Base-by-base conservation (phyloP, 2,329 filamentous ascomycete species). In the Venturia carpophila region DNA sequence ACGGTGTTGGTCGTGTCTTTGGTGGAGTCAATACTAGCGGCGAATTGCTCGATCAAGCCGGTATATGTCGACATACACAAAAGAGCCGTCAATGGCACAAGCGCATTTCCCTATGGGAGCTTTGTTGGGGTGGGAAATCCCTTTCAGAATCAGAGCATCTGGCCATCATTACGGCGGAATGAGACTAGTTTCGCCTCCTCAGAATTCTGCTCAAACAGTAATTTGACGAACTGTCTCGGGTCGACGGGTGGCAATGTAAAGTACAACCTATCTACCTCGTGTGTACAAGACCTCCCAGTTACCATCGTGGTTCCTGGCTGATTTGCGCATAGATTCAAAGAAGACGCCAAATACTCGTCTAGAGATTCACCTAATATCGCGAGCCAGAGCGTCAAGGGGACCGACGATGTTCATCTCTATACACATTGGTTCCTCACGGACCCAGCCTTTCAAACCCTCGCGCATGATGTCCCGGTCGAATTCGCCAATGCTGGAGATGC, bases 51-150 rank as follows among this genome's bases (percentile, higher is more conserved):
- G 7, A 73, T 70, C 63, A 68, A 71, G 41, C 76, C 76, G 0
- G 73, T 79, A 64, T 79, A 77, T 65, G 75, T 79, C 69, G 77
- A 79, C 60, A 78, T 79, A 45, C 77, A 79, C 64, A 75, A 74
- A 66, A 71, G 78, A 62, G 74, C 71, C 17, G 77, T 79, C n/a
- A 73, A 78, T 62, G 74, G 75, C 60, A 73, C 74, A 6, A 67
- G 70, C 1, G 69, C 72, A 15, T 75, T 76, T 60, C 77, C 78
- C 65, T 79, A 79, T 71, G 78, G 78, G 60, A 75, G 76, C 1
- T 79, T 79, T 70, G 75, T 78, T 42, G 78, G 78, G 24, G 70
- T 78, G 10, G 77, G 77, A 10, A 73, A 73, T 9, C 75, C 76
- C 27, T 73, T 76, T 67, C 77, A 79, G 66, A 79, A 79, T 66